Evolutionary conservation across 352 stramenopile species (phyloP), one percentile per base, ranked within the genome.

Genomic region (Globisporangium nodosum): DNA sequence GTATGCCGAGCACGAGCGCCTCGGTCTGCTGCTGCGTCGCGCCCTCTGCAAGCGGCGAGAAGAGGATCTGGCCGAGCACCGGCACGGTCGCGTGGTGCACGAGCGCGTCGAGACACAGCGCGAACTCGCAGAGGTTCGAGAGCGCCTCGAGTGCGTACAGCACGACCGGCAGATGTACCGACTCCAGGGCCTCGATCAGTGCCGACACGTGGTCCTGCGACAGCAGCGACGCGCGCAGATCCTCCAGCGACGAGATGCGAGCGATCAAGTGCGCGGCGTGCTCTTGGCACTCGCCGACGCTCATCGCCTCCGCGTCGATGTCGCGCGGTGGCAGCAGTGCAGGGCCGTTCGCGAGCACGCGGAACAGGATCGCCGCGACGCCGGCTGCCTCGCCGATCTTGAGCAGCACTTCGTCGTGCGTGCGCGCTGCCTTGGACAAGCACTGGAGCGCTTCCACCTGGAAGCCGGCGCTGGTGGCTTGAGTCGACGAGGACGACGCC

Each of bases 161-260:
- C 20, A 88, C 80, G n/a, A 92, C 82, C 4, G 65, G 61, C 3
- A 79, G 51, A 47, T 90, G 77, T 1, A 92, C 82, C 0, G 82
- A 90, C 52, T 92, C 82, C 21, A 92, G 70, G 0, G 76, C 75
- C 43, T 92, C 82, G 33, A 92, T 86, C 8, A 92, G 60, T 2
- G 73, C 63, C 3, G 76, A 67, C 15, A 90, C 63, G 42, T 86
- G 76, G 4, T 88, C 80, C 13, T 73, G 71, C 0, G 75, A 81
- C 3, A 90, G 63, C 15, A 88, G 40, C 6, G 75, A 76, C 0
- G 73, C 72, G 13, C 73, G 68, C 15, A 88, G 61, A 18, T 74
- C 67, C 55, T 89, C 80, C 58, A 83, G 71, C 8, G 66, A 71
- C 20, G 76, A 58, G 24, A 88, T 73, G 9, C 74, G 64, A 1